A percentile compares a stretch with the other conserved stretches of the same genome.
Evolutionary conservation across 345 rosid species (phyloP).

Genomic region (Acer negundo): DNA sequence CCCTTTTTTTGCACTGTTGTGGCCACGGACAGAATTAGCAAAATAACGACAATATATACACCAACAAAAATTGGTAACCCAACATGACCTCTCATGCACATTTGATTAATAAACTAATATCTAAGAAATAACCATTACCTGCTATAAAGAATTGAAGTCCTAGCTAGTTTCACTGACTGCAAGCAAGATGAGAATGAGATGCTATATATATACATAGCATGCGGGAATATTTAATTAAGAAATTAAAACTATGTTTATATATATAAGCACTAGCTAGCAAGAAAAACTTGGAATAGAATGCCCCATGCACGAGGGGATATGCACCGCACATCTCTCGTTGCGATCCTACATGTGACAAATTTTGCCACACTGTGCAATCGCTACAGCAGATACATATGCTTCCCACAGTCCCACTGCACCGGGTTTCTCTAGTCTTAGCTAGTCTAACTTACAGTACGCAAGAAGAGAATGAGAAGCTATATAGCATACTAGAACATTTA

Average conservation of each 20-base stretch:
- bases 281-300: background rate
- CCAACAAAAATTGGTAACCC: background rate
- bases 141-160: background rate
- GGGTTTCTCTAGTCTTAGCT: no score
- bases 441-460: no score
- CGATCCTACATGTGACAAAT: no score
- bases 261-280: no score
- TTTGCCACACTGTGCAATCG: no score
- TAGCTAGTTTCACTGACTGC: background rate
- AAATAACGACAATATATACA: no score
- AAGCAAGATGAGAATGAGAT: background rate
- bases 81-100: background rate
- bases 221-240: background rate
- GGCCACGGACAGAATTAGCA: background rate
- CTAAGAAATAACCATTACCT: background rate
- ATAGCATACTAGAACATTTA: no score
- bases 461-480: no score
- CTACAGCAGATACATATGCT: no score
- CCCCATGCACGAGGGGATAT: no score
- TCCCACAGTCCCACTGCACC: no score
- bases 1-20: background rate
- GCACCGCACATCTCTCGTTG: no score
- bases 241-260: background rate
- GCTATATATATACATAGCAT: conserved; percentile 3
- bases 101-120: background rate